Evolutionary conservation across 352 stramenopile genomes (phyloP).

Genomic region (Phytophthora ramorum): DNA sequence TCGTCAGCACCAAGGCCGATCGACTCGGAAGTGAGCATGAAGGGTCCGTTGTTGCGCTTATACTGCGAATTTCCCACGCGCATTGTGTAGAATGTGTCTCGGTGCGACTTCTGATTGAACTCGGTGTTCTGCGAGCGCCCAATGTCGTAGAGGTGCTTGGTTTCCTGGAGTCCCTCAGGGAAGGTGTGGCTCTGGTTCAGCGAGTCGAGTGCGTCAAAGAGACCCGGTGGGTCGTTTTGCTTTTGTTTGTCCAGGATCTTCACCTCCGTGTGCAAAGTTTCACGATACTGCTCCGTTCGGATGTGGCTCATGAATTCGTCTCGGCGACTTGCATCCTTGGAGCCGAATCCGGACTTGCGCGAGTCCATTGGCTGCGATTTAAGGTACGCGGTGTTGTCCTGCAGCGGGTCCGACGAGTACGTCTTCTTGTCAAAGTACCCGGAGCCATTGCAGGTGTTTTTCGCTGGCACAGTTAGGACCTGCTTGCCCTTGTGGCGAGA

Average conservation of each 20-base stretch:
- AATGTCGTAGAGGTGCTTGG: slow-evolving; percentile 85
- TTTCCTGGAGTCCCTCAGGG: slow-evolving; percentile 75
- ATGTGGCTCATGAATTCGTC: slow-evolving; percentile 93
- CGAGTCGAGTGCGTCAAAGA: slow-evolving; percentile 51
- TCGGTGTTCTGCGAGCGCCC: slow-evolving; percentile 79
- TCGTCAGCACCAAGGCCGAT: slow-evolving; percentile 72
- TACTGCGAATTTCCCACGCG: slow-evolving; percentile 78
- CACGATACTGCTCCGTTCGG: slow-evolving; percentile 90
- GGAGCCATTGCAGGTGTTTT: slow-evolving; percentile 82
- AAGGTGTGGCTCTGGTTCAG: slow-evolving; percentile 62
- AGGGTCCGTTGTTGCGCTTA: slow-evolving; percentile 81
- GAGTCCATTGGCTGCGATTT: slow-evolving; percentile 87
- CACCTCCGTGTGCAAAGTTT: slow-evolving; percentile 87
- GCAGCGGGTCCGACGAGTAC: slow-evolving; percentile 87
- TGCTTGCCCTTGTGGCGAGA: slow-evolving; percentile 81
- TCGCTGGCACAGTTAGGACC: slow-evolving; percentile 69
- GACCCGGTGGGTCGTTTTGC: slow-evolving; percentile 40
- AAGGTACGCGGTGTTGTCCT: slow-evolving; percentile 89
- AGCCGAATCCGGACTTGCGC: slow-evolving; percentile 91
- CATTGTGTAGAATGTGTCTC: slow-evolving; percentile 87
- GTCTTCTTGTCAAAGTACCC: slow-evolving; percentile 90
- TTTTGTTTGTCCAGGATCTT: slow-evolving; percentile 82
- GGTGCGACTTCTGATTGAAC: slow-evolving; percentile 86
- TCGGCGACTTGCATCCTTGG: slow-evolving; percentile 88
- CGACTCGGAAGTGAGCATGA: slow-evolving; percentile 80